phyloP scores from a whole-genome alignment of 108 stramenopile species.

The Cyclotella sp. region DNA sequence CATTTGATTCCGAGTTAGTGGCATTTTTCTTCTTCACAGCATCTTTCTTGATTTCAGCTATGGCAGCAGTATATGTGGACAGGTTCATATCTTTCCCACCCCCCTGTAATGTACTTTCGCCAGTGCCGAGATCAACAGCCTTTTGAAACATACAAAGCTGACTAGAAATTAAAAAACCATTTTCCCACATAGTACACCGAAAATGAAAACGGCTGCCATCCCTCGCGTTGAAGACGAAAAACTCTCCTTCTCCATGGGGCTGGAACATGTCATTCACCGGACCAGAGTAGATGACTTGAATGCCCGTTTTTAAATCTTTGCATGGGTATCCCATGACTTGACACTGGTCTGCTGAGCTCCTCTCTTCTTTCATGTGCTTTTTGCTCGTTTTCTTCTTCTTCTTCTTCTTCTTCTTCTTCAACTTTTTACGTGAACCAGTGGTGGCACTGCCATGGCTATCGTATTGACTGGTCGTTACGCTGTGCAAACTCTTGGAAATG shows the following conservation, averaged over 20 bases:
- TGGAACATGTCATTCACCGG: constrained; percentile 8
- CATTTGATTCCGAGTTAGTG: no score
- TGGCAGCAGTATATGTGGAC: neutral
- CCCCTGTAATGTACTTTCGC: no score
- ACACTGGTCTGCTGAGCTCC: neutral
- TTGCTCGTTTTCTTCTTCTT: neutral
- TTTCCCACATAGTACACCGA: neutral
- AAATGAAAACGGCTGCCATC: constrained; percentile 12
- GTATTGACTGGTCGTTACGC: neutral
- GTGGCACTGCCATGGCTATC: neutral
- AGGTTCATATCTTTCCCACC: neutral
- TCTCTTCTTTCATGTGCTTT: neutral
- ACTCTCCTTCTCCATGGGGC: constrained; percentile 17
- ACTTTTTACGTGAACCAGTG: neutral
- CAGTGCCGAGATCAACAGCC: neutral
- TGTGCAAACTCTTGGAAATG: neutral
- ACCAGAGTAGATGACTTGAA: neutral
- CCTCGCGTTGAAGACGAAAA: neutral
- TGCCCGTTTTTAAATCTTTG: constrained; percentile 4
- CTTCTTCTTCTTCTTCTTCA: constrained; percentile 6
- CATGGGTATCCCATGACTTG: constrained; percentile 1
- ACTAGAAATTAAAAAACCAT: constrained; percentile 1
- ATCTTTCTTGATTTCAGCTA: neutral
- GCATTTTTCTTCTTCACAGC: no score
- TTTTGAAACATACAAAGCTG: constrained; percentile 1